Evolutionary conservation across 2,329 filamentous ascomycete genomes (phyloP).

Genomic region (Nannizziopsis barbatae): DNA sequence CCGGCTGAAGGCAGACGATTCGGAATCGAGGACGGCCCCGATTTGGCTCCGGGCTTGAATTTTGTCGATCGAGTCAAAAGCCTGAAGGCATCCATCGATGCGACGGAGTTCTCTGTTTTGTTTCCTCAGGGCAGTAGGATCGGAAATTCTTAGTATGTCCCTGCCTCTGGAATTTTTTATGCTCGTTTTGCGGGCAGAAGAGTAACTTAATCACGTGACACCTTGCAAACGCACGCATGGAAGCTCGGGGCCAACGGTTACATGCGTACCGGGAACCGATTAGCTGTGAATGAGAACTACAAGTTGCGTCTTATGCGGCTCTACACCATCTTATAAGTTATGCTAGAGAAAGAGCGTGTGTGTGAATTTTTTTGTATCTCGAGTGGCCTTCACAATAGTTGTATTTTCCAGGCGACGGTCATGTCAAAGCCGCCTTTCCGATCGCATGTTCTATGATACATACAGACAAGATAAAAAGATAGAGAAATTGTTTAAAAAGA

Average conservation of each 20-base stretch:
- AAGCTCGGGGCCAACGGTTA: no score
- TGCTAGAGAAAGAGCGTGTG: no score
- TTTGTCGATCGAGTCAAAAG: constrained; percentile 37
- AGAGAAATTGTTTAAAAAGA: constrained; percentile 18
- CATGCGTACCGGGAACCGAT: no score
- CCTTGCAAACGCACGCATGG: no score
- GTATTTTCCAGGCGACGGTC: neutral
- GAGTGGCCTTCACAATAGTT: neutral
- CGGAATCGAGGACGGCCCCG: constrained; percentile 19
- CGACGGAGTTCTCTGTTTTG: neutral
- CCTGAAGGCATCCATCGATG: constrained; percentile 36
- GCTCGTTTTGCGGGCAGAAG: no score
- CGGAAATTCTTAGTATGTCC: no score
- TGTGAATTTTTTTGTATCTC: no score
- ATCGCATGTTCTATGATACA: constrained; percentile 41
- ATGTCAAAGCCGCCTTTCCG: constrained; percentile 22
- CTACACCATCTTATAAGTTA: no score
- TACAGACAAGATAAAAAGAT: constrained; percentile 24
- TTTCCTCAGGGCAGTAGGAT: neutral
- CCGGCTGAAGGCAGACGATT: constrained; percentile 32
- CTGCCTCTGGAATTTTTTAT: no score
- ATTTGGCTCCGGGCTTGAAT: constrained; percentile 26
- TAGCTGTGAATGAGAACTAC: no score
- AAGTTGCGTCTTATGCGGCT: no score
- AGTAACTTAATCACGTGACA: no score